Percentiles rank a stretch among this genome's conserved stretches.
phyloP scores from a whole-genome alignment of 2,329 filamentous ascomycete genomes.

The Clonostachys sp. region DNA sequence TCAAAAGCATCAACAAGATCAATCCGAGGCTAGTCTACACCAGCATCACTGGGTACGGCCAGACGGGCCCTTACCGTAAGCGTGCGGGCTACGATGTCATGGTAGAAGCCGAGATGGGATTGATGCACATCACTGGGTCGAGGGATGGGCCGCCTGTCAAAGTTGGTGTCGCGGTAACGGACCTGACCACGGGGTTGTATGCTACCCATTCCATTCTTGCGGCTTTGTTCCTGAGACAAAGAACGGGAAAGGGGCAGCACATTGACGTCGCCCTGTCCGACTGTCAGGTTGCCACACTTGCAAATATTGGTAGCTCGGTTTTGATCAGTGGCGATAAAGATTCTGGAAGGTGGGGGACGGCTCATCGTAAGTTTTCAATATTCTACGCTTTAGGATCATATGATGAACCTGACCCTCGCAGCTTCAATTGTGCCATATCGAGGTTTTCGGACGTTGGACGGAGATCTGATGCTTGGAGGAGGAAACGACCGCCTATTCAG shows the following conservation, averaged over 20 bases:
- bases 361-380: conserved; percentile 64
- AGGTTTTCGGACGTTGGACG: conserved; percentile 71
- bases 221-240: conserved; percentile 69
- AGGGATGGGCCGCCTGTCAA: conserved; percentile 90
- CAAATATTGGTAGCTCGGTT: conserved; percentile 93
- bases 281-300: conserved; percentile 90
- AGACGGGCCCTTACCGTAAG: conserved; percentile 84
- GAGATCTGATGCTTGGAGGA: conserved; percentile 64
- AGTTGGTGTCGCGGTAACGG: conserved; percentile 94
- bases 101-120: conserved; percentile 95
- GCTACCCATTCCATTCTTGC: conserved; percentile 96
- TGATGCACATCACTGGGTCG: conserved; percentile 97
- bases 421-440: conserved; percentile 97
- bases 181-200: conserved; percentile 92
- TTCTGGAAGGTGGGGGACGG: conserved; percentile 89
- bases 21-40: conserved; percentile 90
- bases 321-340: conserved; percentile 86
- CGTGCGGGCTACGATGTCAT: conserved; percentile 97
- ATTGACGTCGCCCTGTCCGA: conserved; percentile 90
- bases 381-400: neutral
- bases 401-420: conserved; percentile 20
- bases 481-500: conserved; percentile 69
- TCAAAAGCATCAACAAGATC: conserved; percentile 70
- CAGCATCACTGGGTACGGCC: conserved; percentile 94
- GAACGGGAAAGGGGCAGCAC: conserved; percentile 79